Conservation (phyloP, 176 grass and related monocot genomes). For the Saccharum officinarum region DNA sequence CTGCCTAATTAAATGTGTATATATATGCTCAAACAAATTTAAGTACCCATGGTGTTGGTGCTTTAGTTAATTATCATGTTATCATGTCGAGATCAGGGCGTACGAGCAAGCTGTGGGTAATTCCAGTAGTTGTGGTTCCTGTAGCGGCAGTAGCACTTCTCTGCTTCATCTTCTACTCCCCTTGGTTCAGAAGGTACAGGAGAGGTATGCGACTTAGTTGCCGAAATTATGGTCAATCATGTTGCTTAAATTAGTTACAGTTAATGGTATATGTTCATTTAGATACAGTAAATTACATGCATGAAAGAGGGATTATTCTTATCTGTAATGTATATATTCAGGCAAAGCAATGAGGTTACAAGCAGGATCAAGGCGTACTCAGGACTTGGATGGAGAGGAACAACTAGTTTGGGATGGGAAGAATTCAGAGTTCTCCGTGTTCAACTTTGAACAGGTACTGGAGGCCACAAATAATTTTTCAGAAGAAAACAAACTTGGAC, state of each 20-base stretch:
- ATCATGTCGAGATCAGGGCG: not conserved
- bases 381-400: not conserved
- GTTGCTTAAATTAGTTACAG: not conserved
- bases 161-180: constrained; percentile 13
- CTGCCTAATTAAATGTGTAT: not conserved
- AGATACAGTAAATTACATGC: not conserved
- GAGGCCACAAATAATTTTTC: constrained; percentile 44
- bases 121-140: constrained; percentile 2
- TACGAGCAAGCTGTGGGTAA: constrained; percentile 9
- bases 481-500: constrained; percentile 41
- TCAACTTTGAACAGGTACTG: constrained; percentile 21
- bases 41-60: not conserved
- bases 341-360: not conserved
- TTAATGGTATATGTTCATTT: not conserved
- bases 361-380: not conserved
- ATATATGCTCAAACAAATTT: not conserved
- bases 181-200: not conserved
- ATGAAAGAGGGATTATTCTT: not conserved
- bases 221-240: not conserved
- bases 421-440: constrained; percentile 40
- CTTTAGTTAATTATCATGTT: not conserved
- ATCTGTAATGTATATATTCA: not conserved
- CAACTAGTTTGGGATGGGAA: constrained; percentile 19
- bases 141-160: not conserved
- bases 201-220: not conserved